Base-by-base conservation (phyloP, 106 monocot genomes). In the Apostasia shenzhenica region DNA sequence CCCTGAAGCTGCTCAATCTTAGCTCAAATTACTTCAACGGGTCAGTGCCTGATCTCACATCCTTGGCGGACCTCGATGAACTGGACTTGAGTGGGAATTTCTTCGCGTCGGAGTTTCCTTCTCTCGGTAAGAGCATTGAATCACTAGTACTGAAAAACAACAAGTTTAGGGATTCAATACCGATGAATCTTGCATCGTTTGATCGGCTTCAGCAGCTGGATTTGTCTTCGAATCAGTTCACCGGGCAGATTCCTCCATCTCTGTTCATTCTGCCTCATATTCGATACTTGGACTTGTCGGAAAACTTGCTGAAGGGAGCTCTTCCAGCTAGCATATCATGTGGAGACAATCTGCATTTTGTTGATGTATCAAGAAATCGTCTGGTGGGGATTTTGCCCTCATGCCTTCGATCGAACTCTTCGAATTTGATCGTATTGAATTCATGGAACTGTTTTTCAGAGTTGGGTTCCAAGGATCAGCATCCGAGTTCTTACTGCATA, bases 391-490 rank as follows among this genome's bases (percentile, higher is more conserved):
- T 14, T 26, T 77, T 82, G 55, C 97, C 92, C 41, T 39, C 61
- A 37, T 99, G 97, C 71, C 58, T 93, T 14, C 26, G 11, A 0
- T 54, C 75, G 1, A 84, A 86, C 50, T 72, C 77, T 6, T 78
- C 89, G 14, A 69, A 14, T 6, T 43, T 72, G 45, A 47, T 72
- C 0, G 82, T 89, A 3, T 53, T 84, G 61, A 71, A 71, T 76
- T 78, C 92, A 9, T 78, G 89, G 73, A 97, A 97, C 62, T 97
- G 97, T 65, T 62, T 97, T 10, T 54, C 54, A 14, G 68, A 56
- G 1, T 63, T 48, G n/a, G 76, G 79, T 55, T 38, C 67, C 3
- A 77, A 37, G 45, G 49, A 78, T 59, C 95, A 95, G 80, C 79
- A 81, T 50, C 55, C 73, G 12, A 75, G 46, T 60, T 81, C 84